Evolutionary conservation across 2,329 filamentous ascomycete genomes (phyloP).

Genomic region (Bipolaris cookei): DNA sequence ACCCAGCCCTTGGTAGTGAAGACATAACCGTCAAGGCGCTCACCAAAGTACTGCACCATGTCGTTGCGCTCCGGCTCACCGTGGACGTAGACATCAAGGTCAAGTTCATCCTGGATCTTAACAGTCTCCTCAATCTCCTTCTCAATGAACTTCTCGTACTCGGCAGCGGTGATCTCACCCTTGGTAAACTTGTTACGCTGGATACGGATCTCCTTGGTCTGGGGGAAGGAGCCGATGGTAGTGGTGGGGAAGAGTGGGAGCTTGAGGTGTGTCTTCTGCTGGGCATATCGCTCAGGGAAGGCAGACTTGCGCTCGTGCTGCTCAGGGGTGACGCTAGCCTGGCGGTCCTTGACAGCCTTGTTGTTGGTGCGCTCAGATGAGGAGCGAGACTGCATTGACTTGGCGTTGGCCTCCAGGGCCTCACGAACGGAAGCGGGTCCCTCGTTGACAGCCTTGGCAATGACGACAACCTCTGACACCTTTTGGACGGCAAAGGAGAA

Average conservation of each 20-base stretch:
- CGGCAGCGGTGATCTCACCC: conserved; percentile 86
- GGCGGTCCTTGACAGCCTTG: conserved; percentile 94
- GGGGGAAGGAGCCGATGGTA: conserved; percentile 98
- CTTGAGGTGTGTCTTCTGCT: conserved; percentile 91
- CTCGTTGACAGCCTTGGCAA: conserved; percentile 96
- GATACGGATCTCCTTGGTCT: conserved; percentile 98
- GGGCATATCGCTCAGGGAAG: conserved; percentile 82
- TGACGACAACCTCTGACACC: conserved; percentile 84
- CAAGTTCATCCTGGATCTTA: conserved; percentile 97
- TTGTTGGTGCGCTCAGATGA: conserved; percentile 96
- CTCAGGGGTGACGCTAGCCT: conserved; percentile 80
- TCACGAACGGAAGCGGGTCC: conserved; percentile 85
- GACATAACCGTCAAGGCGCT: conserved; percentile 93
- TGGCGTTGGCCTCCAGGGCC: conserved; percentile 95
- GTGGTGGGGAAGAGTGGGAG: conserved; percentile 98
- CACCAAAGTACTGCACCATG: conserved; percentile 99
- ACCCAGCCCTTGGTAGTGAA: conserved; percentile 99
- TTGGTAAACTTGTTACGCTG: conserved; percentile 99
- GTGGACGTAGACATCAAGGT: conserved; percentile 95
- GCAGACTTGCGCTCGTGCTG: conserved; percentile 92
- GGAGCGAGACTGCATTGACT: conserved; percentile 88
- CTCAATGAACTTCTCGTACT: conserved; percentile 99
- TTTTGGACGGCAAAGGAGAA: conserved; percentile 99
- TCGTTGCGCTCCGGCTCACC: conserved; percentile 99
- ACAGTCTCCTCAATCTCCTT: conserved; percentile 96